These are phyloP conservation scores for Sclerotinia minor DNA, from an alignment of 2,329 filamentous ascomycete species.

Conservation along the genomic window DNA sequence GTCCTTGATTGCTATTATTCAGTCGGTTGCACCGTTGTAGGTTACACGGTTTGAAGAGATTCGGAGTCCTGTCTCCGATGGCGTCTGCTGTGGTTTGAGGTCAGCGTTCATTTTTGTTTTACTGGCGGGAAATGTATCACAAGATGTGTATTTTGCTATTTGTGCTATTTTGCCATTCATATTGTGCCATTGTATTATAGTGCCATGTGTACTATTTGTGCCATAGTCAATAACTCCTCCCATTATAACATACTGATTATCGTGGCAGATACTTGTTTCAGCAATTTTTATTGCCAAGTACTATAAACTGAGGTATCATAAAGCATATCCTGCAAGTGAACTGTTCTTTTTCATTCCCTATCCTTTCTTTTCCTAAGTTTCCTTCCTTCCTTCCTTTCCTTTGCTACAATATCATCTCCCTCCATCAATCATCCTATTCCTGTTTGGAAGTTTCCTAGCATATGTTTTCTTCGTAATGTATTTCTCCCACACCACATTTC, in stretches of 20 bases:
- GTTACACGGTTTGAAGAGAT: neutral
- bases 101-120: neutral
- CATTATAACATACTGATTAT: neutral
- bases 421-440: neutral
- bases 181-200: too few species aligned
- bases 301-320: neutral
- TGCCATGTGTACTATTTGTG: neutral
- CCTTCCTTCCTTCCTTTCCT: neutral
- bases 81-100: neutral
- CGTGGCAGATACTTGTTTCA: neutral
- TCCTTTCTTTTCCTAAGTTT: neutral
- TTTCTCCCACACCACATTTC: neutral
- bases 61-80: neutral
- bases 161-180: neutral
- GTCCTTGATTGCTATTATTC: too few species aligned
- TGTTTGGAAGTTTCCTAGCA: neutral
- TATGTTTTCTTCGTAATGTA: neutral
- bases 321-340: neutral
- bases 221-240: neutral
- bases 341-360: neutral
- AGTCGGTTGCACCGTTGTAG: too few species aligned
- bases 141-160: constrained; percentile 1
- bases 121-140: neutral
- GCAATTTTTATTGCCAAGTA: neutral
- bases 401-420: too few species aligned